Base-by-base conservation (phyloP, 495 filamentous ascomycete genomes). In the Penicillium lagena region DNA sequence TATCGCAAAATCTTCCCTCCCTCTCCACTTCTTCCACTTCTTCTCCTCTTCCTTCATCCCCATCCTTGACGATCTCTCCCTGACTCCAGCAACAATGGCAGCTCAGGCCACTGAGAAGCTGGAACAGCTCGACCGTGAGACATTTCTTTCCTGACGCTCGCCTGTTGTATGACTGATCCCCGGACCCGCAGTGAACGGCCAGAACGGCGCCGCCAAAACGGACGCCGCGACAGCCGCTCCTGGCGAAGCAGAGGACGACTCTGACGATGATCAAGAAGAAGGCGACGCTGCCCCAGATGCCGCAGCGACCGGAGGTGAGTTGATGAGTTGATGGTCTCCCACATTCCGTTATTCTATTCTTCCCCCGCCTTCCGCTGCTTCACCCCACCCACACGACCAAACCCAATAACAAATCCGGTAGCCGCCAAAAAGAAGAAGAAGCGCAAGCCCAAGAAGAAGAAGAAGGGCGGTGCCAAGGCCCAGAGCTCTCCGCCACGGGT, bases 401-500 rank as follows among this genome's bases (percentile, higher is more conserved):
- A 37, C 13, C 31, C 32, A 43, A 33, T 33, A 12, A 27, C 32
- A 42, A 12, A 40, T 43, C 41, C 11, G 42, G 30, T 41, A 76
- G 69, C 64, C 36, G 69, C 68, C 43, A 89, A 89, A 71, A 88
- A 88, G 70, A 90, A 84, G 75, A 89, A 89, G 73, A 86, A 85
- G 73, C 87, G 81, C 74, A 77, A 77, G 63, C 70, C 73, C 46
- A 89, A 83, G 76, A 84, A 79, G 68, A 85, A 83, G 78, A 84
- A 85, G 71, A 79, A 75, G 67, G 63, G 68, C 7, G 64, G 59
- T 12, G 79, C 82, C 13, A 87, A 84, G 14, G 71, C 78, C 43
- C 89, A 95, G 69, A 85, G 85, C 27, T 72, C 78, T 28, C 89
- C 89, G 14, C 88, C 89, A 0, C 78, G 86, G 30, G 83, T 94